phyloP scores from a whole-genome alignment of 129 eudicot species.

The Oenanthe sinensis region DNA sequence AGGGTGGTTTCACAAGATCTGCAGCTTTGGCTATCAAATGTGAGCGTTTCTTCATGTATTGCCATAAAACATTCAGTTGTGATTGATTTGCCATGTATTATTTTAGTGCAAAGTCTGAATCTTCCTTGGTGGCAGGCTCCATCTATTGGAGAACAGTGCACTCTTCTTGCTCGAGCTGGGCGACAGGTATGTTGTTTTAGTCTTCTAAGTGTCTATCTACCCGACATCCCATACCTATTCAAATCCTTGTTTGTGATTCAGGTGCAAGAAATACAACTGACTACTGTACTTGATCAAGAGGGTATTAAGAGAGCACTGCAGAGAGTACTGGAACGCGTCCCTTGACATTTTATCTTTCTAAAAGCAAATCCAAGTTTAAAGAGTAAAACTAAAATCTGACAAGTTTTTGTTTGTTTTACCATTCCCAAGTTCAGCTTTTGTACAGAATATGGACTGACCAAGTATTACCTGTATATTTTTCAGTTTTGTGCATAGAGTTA shows the following conservation, averaged over 20 bases:
- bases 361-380: background rate
- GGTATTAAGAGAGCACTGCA: conserved; percentile 78
- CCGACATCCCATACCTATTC: background rate
- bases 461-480: background rate
- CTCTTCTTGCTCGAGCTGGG: conserved; percentile 97
- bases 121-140: conserved; percentile 47
- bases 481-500: background rate
- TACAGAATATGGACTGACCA: background rate
- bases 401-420: background rate
- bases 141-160: conserved; percentile 52
- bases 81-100: background rate
- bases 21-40: conserved; percentile 98
- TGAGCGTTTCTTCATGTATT: conserved; percentile 26
- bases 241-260: conserved; percentile 15
- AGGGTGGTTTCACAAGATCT: conserved; percentile 94
- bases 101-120: background rate
- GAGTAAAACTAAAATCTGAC: background rate
- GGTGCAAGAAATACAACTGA: conserved; percentile 88
- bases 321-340: conserved; percentile 82
- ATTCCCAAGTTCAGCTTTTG: background rate
- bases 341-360: conserved; percentile 25
- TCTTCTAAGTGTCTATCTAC: background rate
- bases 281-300: conserved; percentile 81
- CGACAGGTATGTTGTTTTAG: conserved; percentile 44
- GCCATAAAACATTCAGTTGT: background rate